These are phyloP conservation scores for Agapanthus africanus DNA, from an alignment of 106 monocot species.

Conservation along the genomic window DNA sequence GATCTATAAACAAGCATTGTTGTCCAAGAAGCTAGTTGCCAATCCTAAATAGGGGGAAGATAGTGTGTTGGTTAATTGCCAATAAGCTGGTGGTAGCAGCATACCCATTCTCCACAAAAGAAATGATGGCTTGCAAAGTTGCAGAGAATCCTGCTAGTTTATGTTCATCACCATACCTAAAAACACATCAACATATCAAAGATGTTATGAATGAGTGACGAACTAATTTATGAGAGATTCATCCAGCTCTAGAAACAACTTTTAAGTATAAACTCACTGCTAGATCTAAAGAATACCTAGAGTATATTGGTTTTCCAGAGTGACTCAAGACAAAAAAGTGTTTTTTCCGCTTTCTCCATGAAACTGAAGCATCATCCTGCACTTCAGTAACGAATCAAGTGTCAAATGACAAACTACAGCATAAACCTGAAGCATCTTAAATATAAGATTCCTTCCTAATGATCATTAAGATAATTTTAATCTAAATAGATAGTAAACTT, in stretches of 20 bases:
- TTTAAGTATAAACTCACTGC: not conserved
- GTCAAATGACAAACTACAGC: constrained; percentile 7
- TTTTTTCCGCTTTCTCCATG: constrained; percentile 92
- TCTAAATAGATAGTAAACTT: not conserved
- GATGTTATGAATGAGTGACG: not conserved
- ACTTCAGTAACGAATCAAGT: constrained; percentile 16
- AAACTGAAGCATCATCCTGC: constrained; percentile 84
- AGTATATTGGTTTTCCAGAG: constrained; percentile 97
- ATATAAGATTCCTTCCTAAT: no score
- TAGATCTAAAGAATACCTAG: constrained; percentile 35
- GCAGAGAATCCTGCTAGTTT: constrained; percentile 97
- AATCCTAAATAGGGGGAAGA: constrained; percentile 15
- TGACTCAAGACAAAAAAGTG: constrained; percentile 90
- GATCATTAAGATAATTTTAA: no score
- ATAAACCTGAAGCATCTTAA: not conserved
- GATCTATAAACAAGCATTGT: constrained; percentile 1
- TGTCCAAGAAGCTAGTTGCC: constrained; percentile 6
- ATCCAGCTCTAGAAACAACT: not conserved
- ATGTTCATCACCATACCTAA: constrained; percentile 97
- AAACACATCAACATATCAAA: constrained; percentile 16
- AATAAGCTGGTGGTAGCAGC: constrained; percentile 16
- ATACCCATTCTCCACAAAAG: constrained; percentile 96
- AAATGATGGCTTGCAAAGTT: constrained; percentile 97
- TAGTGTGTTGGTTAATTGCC: constrained; percentile 5
- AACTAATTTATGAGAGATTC: not conserved